Evolutionary conservation across 2,329 filamentous ascomycete species (phyloP), one percentile per base, ranked within the genome.

Genomic region (Botrytis tulipae): DNA sequence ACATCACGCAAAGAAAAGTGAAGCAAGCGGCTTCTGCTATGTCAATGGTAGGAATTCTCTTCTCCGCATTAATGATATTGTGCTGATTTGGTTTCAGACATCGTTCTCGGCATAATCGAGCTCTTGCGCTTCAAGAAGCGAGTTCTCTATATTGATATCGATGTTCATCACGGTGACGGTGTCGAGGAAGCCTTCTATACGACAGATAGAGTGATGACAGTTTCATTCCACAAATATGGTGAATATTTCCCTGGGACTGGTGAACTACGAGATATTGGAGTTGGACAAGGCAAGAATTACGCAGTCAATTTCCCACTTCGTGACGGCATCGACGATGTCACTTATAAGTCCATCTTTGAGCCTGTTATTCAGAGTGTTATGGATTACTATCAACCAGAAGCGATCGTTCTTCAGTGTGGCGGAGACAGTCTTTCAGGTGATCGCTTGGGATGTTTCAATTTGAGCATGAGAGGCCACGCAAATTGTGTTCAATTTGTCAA

Each of bases 21-120:
- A 98, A 84, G 96, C 96, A 74, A 95, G 92, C 79, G 96, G 96
- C 51, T 99, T 99, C 85, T 99, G 96, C 86, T 99, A 99, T 82
- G 93, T 98, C 78, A 99, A 99, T 82, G 95, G 93, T 89, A 89
- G 86, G 84, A 29, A 46, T n/a, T 18, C 48, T 25, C 8, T 12
- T 29, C 18, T 51, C 44, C 40, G 59, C 29, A n/a, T 12, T n/a
- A 54, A 32, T 14, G n/a, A n/a, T 74, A 76, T 73, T 78, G 59
- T 44, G 7, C 67, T 89, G 37, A 80, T 69, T 37, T 85, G 85
- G 35, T 88, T 85, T 78, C 84, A 98, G 89, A 99, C 83, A 98
- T 99, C 76, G 96, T 99, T 48, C 91, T 99, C 57, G 94, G 94
- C 46, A 97, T 98, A 78, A 91, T 98, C 69, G 94, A 98, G 80